Evolutionary conservation across 257 asterid species (phyloP).

Genomic region (Scutellaria barbata): DNA sequence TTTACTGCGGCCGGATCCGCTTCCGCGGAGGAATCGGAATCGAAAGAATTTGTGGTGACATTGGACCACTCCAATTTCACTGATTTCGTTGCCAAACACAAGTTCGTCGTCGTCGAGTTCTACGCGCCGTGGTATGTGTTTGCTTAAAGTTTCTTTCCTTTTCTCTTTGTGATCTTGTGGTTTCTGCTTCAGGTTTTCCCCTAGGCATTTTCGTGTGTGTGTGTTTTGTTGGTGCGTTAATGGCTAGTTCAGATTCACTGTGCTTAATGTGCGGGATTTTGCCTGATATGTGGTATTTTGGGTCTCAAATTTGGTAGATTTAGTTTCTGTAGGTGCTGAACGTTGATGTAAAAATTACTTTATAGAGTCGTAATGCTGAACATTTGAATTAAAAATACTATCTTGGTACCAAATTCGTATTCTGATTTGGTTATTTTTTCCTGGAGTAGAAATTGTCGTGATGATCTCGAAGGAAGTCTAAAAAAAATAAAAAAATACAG

Average conservation of each 20-base stretch:
- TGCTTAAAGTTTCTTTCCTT: background rate
- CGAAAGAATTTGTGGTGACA: slow-evolving; percentile 73
- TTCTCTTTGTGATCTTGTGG: background rate
- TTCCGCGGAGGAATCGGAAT: slow-evolving; percentile 47
- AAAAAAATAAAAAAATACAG: too few relatives aligned
- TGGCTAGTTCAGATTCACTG: slow-evolving; percentile 17
- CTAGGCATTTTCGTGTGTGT: slow-evolving; percentile 6
- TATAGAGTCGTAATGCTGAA: background rate
- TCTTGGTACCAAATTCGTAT: background rate
- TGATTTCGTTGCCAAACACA: slow-evolving; percentile 70
- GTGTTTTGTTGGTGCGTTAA: background rate
- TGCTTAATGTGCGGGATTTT: slow-evolving; percentile 1
- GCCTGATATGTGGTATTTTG: background rate
- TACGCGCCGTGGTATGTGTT: slow-evolving; percentile 81
- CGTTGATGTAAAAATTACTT: background rate
- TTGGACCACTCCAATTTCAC: slow-evolving; percentile 79
- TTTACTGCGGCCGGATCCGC: slow-evolving; percentile 38
- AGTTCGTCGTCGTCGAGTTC: slow-evolving; percentile 83
- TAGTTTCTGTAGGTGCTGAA: slow-evolving; percentile 5
- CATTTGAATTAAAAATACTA: slow-evolving; percentile 2
- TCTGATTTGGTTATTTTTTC: slow-evolving; percentile 13
- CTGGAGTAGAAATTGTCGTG: slow-evolving; percentile 2
- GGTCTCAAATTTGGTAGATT: slow-evolving; percentile 10
- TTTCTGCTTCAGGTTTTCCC: background rate
- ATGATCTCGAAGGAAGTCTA: background rate